Evolutionary conservation across 768 basidiomycete genomes (phyloP), one percentile per base, ranked within the genome.

Genomic region (Boletellus sp.): DNA sequence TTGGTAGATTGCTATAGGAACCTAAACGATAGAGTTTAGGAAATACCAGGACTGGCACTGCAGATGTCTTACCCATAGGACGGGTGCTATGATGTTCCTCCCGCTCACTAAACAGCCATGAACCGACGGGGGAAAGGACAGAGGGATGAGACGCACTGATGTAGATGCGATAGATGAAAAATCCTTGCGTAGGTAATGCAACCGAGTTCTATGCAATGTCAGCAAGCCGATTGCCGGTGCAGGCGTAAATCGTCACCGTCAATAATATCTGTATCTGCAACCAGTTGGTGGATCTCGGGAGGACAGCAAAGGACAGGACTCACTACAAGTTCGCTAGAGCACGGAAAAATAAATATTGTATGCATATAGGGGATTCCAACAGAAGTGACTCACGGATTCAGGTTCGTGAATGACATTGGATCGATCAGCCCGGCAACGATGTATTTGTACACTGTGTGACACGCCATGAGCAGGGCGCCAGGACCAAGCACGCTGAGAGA

Each of bases 21-120:
- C 22, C 57, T 58, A 38, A 11, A 28, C 13, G 7, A 13, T 1
- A 34, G 11, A 1, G 5, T 8, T 44, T 22, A 22, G 19, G 7
- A 8, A 3, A 32, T 2, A 37, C 7, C 13, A 23, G 9, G n/a
- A 19, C 35, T 28, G 0, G 1, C 3, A 20, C 16, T 24, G 37
- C 12, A 36, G 20, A 37, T 3, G 12, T 11, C 57, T 9, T 46
- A 60, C 58, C 51, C 48, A 60, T 39, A 58, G 4, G 6, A 54
- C 1, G 8, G 57, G 57, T 0, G 6, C 22, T 1, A 48, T 9
- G 2, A 54, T 24, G 10, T 45, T 51, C 26, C 24, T 54, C 3
- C 43, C 40, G 17, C 44, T 39, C 3, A 59, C 59, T 57, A 32
- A 24, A n/a, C 4, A 11, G 0, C 6, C 1, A 3, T 56, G 23